Evolutionary conservation across 2,329 filamentous ascomycete species (phyloP).

Genomic region (Paraphoma sp.): DNA sequence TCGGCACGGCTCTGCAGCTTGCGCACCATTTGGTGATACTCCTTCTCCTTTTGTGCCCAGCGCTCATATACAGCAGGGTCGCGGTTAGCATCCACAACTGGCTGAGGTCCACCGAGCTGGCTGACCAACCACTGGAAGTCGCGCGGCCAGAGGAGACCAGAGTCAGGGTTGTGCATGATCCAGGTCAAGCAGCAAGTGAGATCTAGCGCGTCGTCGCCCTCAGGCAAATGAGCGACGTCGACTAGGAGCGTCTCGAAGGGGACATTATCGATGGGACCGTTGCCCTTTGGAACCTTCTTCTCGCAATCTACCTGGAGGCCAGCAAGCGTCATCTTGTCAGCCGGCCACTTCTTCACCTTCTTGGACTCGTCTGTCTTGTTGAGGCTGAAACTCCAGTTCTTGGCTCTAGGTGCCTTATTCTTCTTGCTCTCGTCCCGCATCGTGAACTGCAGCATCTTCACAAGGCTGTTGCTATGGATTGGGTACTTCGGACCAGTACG

Average conservation of each 20-base stretch:
- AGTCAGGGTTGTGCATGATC: constrained; percentile 4
- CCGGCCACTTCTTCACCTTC: too few species aligned
- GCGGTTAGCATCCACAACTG: neutral
- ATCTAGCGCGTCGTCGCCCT: constrained; percentile 17
- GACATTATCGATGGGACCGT: neutral
- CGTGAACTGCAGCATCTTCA: neutral
- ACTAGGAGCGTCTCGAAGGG: constrained; percentile 15
- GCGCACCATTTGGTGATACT: neutral
- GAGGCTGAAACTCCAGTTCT: neutral
- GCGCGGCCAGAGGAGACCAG: neutral
- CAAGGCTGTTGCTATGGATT: neutral
- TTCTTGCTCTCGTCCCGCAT: neutral
- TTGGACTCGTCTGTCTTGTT: neutral
- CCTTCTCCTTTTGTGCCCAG: neutral
- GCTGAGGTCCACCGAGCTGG: neutral
- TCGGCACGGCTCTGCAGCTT: neutral
- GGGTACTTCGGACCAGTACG: neutral
- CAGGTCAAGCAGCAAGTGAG: constrained; percentile 17
- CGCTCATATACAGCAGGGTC: neutral
- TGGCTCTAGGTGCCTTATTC: neutral
- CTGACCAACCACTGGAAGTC: neutral
- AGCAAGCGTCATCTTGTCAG: neutral
- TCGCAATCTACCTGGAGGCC: neutral
- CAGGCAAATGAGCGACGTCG: constrained; percentile 14
- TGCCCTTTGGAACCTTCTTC: neutral